These are phyloP conservation scores for Arabidopsis lyrata DNA, from an alignment of 441 rosid species.

Conservation along the genomic window DNA sequence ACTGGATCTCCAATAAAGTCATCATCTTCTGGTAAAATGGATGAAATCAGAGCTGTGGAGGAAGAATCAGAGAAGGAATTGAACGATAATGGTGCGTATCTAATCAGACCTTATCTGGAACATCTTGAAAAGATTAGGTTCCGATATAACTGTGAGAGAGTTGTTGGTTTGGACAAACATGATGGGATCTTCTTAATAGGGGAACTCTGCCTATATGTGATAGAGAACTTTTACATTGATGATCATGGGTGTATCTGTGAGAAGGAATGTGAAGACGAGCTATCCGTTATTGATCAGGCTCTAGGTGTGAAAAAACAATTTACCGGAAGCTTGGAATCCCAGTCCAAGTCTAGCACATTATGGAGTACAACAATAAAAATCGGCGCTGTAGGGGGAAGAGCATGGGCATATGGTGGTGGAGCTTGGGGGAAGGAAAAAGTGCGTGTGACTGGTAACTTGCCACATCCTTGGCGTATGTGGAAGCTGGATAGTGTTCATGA, in stretches of 20 bases:
- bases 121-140: slow-evolving; percentile 91
- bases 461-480: slow-evolving; percentile 99
- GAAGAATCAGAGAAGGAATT: slow-evolving; percentile 88
- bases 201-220: slow-evolving; percentile 85
- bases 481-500: slow-evolving; percentile 94
- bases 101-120: slow-evolving; percentile 96
- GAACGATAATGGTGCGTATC: slow-evolving; percentile 93
- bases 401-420: slow-evolving; percentile 99
- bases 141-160: slow-evolving; percentile 96
- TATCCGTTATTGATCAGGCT: slow-evolving; percentile 99
- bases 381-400: slow-evolving; percentile 81
- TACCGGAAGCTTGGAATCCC: slow-evolving; percentile 75
- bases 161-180: slow-evolving; percentile 96
- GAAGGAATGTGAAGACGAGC: slow-evolving; percentile 94
- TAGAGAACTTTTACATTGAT: slow-evolving; percentile 94
- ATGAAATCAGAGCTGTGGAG: slow-evolving; percentile 66
- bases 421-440: slow-evolving; percentile 99
- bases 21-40: slow-evolving; percentile 68
- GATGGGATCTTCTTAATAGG: slow-evolving; percentile 99
- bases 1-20: slow-evolving; percentile 80
- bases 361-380: slow-evolving; percentile 67
- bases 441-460: slow-evolving; percentile 73
- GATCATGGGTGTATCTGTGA: slow-evolving; percentile 89
- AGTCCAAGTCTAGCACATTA: slow-evolving; percentile 85
- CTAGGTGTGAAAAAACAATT: slow-evolving; percentile 94